phyloP scores from a whole-genome alignment of 129 eudicot genomes.

The Tanacetum coccineum region DNA sequence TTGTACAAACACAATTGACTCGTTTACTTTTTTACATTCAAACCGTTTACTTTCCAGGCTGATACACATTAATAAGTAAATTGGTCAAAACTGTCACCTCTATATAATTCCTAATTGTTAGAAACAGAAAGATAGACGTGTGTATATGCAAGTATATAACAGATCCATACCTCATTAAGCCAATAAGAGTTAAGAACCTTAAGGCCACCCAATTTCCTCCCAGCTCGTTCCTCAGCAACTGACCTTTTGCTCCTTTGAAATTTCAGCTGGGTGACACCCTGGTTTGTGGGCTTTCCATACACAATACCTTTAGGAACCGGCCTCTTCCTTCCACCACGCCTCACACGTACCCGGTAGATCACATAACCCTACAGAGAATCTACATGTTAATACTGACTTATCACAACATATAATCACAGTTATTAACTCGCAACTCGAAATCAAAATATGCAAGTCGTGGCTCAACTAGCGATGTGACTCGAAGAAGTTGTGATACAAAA shows the following conservation, averaged over 20 bases:
- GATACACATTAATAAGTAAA: too few species aligned
- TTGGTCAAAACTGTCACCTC: too few species aligned
- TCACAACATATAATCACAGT: neutral
- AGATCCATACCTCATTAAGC: conserved; percentile 57
- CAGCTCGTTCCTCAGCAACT: conserved; percentile 82
- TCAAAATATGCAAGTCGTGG: too few species aligned
- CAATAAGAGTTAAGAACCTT: conserved; percentile 73
- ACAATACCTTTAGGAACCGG: conserved; percentile 87
- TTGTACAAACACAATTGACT: too few species aligned
- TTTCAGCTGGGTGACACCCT: conserved; percentile 69
- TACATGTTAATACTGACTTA: neutral
- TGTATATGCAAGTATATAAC: neutral
- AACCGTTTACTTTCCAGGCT: too few species aligned
- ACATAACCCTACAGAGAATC: conserved; percentile 46
- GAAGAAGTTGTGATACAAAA: too few species aligned
- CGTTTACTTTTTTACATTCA: too few species aligned
- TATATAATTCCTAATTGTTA: too few species aligned
- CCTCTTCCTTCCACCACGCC: conserved; percentile 85
- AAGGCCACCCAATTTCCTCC: conserved; percentile 74
- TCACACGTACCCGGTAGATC: conserved; percentile 75
- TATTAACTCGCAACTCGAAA: too few species aligned
- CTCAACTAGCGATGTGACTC: too few species aligned
- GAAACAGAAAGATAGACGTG: neutral
- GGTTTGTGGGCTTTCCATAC: conserved; percentile 75
- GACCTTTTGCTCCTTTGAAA: conserved; percentile 73